phyloP scores from a whole-genome alignment of 2,329 filamentous ascomycete species.

The Fusarium scirpi region DNA sequence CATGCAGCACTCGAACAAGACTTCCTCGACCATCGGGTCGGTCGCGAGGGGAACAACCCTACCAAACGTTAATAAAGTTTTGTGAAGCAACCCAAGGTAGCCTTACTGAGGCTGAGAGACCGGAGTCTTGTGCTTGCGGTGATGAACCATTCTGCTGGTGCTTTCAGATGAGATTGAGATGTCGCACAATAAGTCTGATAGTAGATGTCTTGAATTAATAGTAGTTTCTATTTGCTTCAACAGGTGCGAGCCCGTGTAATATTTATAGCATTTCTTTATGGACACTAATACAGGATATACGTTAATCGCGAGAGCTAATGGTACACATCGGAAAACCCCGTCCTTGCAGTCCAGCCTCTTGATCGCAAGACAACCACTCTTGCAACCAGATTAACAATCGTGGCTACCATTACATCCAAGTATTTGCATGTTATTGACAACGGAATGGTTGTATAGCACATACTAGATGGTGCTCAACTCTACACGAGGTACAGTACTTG shows the following conservation, averaged over 20 bases:
- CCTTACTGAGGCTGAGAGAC: neutral
- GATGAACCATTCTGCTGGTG: neutral
- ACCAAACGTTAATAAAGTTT: neutral
- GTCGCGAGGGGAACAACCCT: neutral
- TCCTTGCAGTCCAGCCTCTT: neutral
- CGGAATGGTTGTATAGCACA: neutral
- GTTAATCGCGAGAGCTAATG: neutral
- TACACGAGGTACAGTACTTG: rapidly evolving
- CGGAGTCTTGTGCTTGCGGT: neutral
- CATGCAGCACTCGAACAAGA: neutral
- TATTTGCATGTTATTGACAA: neutral
- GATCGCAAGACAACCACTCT: neutral
- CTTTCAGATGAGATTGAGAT: neutral
- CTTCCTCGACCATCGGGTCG: neutral
- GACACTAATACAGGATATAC: neutral
- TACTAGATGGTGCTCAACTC: neutral
- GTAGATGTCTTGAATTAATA: too few relatives aligned
- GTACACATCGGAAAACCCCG: neutral
- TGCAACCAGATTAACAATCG: too few relatives aligned
- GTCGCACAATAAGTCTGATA: too few relatives aligned
- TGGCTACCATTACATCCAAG: neutral
- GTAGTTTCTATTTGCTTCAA: rapidly evolving
- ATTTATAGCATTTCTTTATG: neutral
- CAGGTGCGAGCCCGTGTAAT: rapidly evolving
- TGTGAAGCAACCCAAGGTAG: rapidly evolving